Base-by-base conservation (phyloP, 2,329 filamentous ascomycete genomes). In the Bipolaris gigantea region DNA sequence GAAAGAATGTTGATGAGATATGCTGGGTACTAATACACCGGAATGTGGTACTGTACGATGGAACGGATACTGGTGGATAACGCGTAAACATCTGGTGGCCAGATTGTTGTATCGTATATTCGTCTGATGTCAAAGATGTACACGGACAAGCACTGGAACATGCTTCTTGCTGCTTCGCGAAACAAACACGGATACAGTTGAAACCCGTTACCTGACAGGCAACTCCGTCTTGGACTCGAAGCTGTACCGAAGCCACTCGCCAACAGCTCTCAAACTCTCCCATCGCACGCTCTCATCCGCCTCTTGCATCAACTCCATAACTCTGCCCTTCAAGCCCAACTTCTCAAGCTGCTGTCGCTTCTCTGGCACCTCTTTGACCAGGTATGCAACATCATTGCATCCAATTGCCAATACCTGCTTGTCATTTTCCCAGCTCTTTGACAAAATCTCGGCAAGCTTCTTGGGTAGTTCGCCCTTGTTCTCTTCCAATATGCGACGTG, bases 231-330 rank as follows among this genome's bases (percentile, higher is more conserved):
- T 73, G 15, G 68, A 69, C 60, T 75, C 72, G 49, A 75, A 74
- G 57, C 70, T 88, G 77, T 90, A 90, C 65, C 86, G 82, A 73
- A 90, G 75, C 86, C 88, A 90, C 73, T 89, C 88, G 18, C 88
- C 87, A 36, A 97, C 85, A 15, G 92, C 92, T 67, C 89, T 85
- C 77, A 97, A 77, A 75, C 90, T 94, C 80, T 97, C 92, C 91
- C 92, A 97, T 70, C 92, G 83, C 42, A 97, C 90, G 55, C 85
- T 87, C 79, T 96, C 92, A 67, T 96, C 91, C 54, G 86, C 82
- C 70, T 95, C 90, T 67, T 85, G 87, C 92, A 97, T 97, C 69
- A 97, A 80, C 77, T 92, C 89, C 92, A 97, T 96, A 56, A 96
- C 88, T 62, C 90, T 83, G 16, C 84, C 85, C 83, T 97, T 97